phyloP scores from a whole-genome alignment of 2,329 filamentous ascomycete genomes.

The Periconia digitata region DNA sequence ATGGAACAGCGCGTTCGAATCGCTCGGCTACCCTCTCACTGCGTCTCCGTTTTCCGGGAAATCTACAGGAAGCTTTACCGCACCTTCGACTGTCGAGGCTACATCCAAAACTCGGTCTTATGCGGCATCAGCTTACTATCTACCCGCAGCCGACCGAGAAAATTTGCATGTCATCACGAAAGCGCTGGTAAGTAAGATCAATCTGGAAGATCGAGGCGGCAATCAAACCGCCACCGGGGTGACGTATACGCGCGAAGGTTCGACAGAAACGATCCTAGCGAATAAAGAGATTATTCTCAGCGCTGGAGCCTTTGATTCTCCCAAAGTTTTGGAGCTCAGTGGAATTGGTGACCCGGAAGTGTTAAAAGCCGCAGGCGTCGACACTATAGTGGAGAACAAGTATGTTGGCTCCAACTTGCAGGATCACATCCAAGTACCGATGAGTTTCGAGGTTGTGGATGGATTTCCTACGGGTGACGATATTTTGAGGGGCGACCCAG shows the following conservation, averaged over 20 bases:
- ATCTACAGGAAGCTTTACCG: constrained; percentile 1
- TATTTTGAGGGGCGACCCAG: constrained; percentile 7
- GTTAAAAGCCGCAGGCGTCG: constrained; percentile 10
- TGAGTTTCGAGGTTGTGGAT: constrained; percentile 14
- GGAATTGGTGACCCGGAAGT: constrained; percentile 52
- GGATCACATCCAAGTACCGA: constrained; percentile 13
- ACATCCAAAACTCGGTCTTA: constrained; percentile 5
- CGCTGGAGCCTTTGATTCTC: constrained; percentile 35
- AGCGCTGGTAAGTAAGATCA: constrained; percentile 1
- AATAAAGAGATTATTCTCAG: constrained; percentile 12
- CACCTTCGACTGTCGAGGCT: constrained; percentile 1
- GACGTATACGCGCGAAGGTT: neutral
- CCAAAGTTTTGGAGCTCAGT: constrained; percentile 60
- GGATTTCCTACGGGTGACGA: constrained; percentile 11
- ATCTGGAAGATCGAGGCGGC: neutral
- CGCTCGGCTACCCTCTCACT: neutral
- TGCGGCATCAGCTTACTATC: constrained; percentile 7
- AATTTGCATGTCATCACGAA: neutral
- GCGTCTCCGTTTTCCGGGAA: neutral
- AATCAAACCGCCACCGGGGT: neutral
- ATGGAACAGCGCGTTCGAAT: constrained; percentile 17
- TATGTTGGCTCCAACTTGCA: constrained; percentile 19
- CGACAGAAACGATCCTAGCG: neutral
- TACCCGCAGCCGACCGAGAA: neutral
- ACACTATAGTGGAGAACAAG: constrained; percentile 10